Conservation (phyloP, 352 stramenopile species). For the Phytophthora vignae region DNA sequence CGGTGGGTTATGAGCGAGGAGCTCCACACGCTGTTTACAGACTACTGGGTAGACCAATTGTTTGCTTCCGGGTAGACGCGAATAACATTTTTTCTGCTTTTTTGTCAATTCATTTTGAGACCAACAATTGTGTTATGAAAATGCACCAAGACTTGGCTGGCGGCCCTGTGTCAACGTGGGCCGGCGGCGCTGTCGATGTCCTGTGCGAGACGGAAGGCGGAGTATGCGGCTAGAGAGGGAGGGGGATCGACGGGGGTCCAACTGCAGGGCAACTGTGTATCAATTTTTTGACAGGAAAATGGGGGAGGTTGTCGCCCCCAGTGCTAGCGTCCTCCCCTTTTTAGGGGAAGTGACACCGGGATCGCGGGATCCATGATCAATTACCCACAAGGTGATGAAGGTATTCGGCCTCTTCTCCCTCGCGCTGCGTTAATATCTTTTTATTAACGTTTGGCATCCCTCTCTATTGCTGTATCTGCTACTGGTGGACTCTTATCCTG, state of each 20-base stretch:
- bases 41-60: too few species aligned
- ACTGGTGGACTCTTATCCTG: conserved; percentile 72
- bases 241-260: conserved; percentile 38
- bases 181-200: conserved; percentile 23
- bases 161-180: conserved; percentile 24
- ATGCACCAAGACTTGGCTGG: conserved; percentile 32
- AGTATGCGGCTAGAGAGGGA: conserved; percentile 17
- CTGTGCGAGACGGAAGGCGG: conserved; percentile 46
- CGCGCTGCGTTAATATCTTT: neutral
- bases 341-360: conserved; percentile 58
- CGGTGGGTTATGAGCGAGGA: conserved; percentile 22
- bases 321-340: conserved; percentile 62
- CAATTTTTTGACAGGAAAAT: conserved; percentile 13
- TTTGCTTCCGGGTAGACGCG: too few species aligned
- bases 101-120: too few species aligned
- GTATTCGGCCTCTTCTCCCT: conserved; percentile 55
- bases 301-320: conserved; percentile 26
- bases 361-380: conserved; percentile 85
- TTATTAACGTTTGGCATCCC: neutral
- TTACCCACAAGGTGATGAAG: conserved; percentile 76
- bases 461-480: conserved; percentile 18
- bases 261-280: neutral
- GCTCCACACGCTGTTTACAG: conserved; percentile 23
- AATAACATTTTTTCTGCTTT: too few species aligned
- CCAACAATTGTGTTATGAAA: too few species aligned